Evolutionary conservation across 192 early-diverging fungal genomes (phyloP), one percentile per base, ranked within the genome.

Genomic region (Coemansia sp.): DNA sequence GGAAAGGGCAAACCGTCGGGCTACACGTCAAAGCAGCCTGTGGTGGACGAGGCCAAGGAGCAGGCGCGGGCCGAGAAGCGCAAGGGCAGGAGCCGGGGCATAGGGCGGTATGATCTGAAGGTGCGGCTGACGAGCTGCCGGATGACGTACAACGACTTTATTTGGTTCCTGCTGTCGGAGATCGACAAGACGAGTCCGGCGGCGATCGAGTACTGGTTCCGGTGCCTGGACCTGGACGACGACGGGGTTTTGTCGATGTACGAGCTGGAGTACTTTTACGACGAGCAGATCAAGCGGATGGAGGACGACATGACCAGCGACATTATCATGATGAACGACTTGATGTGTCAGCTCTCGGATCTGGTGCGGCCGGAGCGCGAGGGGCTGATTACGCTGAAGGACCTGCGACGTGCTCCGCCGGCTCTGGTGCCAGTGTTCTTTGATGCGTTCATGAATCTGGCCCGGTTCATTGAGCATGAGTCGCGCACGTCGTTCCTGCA

Each of bases 171-270:
- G 30, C 64, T 91, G n/a, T 78, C 85, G 7, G 83, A 85, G 25
- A 86, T 89, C 25, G 87, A 91, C 59, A 91, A 91, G 69, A 67
- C 77, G 28, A 78, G 64, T 3, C 68, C 68, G 13, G 73, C 79
- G 10, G 76, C 66, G 12, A 66, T 82, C 48, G 89, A 84, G 54
- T 85, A 85, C 68, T 94, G 92, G 92, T 98, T 98, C 76, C 79
- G 90, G 44, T 91, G 88, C 48, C 75, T 98, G 63, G 94, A 98
- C 59, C 56, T 84, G 11, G 92, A 98, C 59, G 86, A 85, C 7
- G 91, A 96, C 60, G 94, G 94, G 11, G 53, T 85, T 2, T 64
- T 97, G 11, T 80, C 83, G 17, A 76, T 87, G n/a, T 86, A 88
- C 54, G 94, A 98, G 58, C 60, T 98, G 3, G 73, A 82, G 34